phyloP scores from a whole-genome alignment of 2,329 filamentous ascomycete genomes.

The Hypoxylon sp. region DNA sequence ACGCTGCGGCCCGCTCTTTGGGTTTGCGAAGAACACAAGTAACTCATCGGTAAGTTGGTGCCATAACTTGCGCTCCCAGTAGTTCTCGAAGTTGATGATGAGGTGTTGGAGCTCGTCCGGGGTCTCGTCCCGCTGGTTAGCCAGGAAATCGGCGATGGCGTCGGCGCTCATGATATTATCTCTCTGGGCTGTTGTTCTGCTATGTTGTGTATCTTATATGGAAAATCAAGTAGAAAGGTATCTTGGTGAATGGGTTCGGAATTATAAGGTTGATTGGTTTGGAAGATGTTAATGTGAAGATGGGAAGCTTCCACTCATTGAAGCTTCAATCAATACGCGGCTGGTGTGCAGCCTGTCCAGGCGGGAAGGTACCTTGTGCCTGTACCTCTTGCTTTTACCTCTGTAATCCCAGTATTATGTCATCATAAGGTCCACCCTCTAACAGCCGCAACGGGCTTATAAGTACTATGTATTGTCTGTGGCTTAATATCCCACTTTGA shows the following conservation, averaged over 20 bases:
- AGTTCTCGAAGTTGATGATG: constrained; percentile 92
- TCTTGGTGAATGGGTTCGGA: constrained; percentile 10
- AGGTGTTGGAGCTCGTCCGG: constrained; percentile 87
- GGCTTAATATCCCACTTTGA: constrained; percentile 12
- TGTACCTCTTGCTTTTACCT: constrained; percentile 26
- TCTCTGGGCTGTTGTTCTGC: not conserved
- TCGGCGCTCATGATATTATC: constrained; percentile 76
- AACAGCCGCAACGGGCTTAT: too few species aligned
- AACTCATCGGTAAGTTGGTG: constrained; percentile 95
- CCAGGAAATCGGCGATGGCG: constrained; percentile 89
- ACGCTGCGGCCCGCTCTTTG: constrained; percentile 82
- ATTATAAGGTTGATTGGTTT: constrained; percentile 6
- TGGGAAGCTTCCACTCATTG: constrained; percentile 31
- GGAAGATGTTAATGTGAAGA: constrained; percentile 22
- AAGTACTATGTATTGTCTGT: constrained; percentile 23
- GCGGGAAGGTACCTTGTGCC: constrained; percentile 16
- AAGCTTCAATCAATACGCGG: constrained; percentile 49
- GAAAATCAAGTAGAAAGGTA: constrained; percentile 1
- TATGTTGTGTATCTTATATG: too few species aligned
- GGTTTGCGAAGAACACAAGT: constrained; percentile 84
- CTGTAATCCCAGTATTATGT: not conserved
- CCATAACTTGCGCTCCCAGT: constrained; percentile 99
- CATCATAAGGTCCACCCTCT: too few species aligned
- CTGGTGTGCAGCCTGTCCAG: constrained; percentile 54
- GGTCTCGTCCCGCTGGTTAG: constrained; percentile 86